phyloP scores from a whole-genome alignment of 345 rosid species.

The Melaleuca alternifolia region DNA sequence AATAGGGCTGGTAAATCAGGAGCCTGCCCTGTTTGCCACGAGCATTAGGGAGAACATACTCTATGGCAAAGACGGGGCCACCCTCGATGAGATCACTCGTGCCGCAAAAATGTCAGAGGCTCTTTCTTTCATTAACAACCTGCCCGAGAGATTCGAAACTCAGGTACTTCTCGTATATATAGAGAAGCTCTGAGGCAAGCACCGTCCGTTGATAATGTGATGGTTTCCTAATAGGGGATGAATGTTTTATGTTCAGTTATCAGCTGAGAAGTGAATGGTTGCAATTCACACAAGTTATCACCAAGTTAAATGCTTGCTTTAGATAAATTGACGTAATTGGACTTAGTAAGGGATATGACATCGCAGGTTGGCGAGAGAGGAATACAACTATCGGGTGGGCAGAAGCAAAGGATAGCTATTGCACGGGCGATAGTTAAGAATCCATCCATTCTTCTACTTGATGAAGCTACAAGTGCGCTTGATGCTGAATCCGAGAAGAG shows the following conservation, averaged over 20 bases:
- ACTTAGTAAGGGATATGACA: neutral
- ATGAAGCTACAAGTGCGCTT: conserved; percentile 95
- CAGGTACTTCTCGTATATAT: conserved; percentile 36
- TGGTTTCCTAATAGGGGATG: neutral
- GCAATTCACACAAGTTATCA: too few species aligned
- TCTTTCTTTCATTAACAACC: conserved; percentile 65
- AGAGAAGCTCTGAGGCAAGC: neutral
- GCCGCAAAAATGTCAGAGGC: conserved; percentile 95
- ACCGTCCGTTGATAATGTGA: neutral
- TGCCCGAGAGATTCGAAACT: conserved; percentile 87
- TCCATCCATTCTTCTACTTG: conserved; percentile 79
- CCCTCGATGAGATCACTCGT: conserved; percentile 46
- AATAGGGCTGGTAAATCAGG: conserved; percentile 90
- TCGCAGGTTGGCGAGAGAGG: conserved; percentile 92
- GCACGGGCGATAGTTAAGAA: conserved; percentile 84
- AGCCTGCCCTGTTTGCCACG: conserved; percentile 87
- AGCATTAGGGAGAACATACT: conserved; percentile 78
- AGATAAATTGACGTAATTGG: neutral
- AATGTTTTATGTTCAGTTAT: neutral
- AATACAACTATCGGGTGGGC: conserved; percentile 89
- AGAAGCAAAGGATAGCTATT: conserved; percentile 91
- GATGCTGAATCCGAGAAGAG: conserved; percentile 95
- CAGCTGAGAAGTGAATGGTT: neutral
- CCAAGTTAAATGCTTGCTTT: neutral
- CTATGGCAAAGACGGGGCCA: conserved; percentile 81